These are phyloP conservation scores for Oxyria digyna DNA, from an alignment of 148 eudicot genomes.

Conservation along the genomic window DNA sequence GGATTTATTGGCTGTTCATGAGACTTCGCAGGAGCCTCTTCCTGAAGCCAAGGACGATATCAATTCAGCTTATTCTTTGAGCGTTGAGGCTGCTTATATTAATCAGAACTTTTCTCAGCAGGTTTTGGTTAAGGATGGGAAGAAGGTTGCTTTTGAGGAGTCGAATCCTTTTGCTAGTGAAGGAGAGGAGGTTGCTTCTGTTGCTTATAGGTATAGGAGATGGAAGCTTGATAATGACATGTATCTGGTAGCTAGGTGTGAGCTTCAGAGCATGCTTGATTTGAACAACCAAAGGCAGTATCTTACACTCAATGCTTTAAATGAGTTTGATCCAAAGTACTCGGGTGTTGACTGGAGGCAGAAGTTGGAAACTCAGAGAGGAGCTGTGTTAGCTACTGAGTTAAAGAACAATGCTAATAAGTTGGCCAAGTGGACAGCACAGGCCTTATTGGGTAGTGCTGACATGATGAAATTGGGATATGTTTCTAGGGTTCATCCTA, in stretches of 20 bases:
- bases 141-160: conserved; percentile 70
- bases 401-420: conserved; percentile 89
- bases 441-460: conserved; percentile 68
- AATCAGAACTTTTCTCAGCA: conserved; percentile 95
- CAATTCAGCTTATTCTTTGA: conserved; percentile 56
- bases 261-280: conserved; percentile 70
- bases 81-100: conserved; percentile 80
- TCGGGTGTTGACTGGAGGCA: conserved; percentile 56
- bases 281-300: conserved; percentile 19
- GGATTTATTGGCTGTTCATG: conserved; percentile 59
- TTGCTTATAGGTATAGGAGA: conserved; percentile 70
- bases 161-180: conserved; percentile 77
- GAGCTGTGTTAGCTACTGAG: conserved; percentile 91
- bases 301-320: too few species aligned
- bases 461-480: conserved; percentile 98
- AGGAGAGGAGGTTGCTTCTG: conserved; percentile 85
- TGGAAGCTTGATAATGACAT: conserved; percentile 54
- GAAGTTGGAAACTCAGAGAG: conserved; percentile 88
- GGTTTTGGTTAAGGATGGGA: conserved; percentile 62
- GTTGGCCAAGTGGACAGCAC: conserved; percentile 90
- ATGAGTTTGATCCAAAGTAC: too few species aligned
- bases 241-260: conserved; percentile 70
- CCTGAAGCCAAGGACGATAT: conserved; percentile 87
- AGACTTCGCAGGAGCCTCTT: conserved; percentile 79
- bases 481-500: conserved; percentile 92